These are phyloP conservation scores for Tilletiaria anomala DNA, from an alignment of 1,284 basidiomycete species.

Conservation along the genomic window DNA sequence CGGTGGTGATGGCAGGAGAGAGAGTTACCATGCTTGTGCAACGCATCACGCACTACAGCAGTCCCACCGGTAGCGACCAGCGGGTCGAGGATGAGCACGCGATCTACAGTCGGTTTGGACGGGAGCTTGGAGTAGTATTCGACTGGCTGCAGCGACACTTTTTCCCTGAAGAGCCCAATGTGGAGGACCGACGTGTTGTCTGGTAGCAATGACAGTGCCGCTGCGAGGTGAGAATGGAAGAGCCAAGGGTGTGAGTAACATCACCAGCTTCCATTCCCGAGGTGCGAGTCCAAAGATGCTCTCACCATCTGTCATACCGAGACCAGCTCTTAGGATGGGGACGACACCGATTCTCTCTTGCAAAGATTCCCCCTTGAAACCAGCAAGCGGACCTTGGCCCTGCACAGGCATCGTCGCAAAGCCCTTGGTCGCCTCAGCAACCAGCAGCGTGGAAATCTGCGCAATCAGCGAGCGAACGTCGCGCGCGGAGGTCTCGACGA, in stretches of 20 bases:
- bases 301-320: conserved; percentile 67
- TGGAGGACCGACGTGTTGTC: conserved; percentile 69
- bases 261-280: too few relatives aligned
- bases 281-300: too few relatives aligned
- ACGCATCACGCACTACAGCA: conserved; percentile 46
- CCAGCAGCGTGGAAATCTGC: conserved; percentile 19
- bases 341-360: conserved; percentile 60
- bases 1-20: background rate
- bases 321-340: conserved; percentile 78
- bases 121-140: conserved; percentile 69
- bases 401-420: conserved; percentile 14
- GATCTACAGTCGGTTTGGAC: conserved; percentile 57
- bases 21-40: background rate
- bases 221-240: conserved; percentile 16
- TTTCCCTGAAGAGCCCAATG: conserved; percentile 78
- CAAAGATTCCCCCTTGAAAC: conserved; percentile 14
- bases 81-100: conserved; percentile 70
- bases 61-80: conserved; percentile 91
- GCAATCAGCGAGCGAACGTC: conserved; percentile 19
- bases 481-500: conserved; percentile 11
- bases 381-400: conserved; percentile 20
- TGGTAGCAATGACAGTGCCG: conserved; percentile 64
- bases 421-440: conserved; percentile 17
- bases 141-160: conserved; percentile 74
- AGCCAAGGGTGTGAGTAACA: too few relatives aligned